These are phyloP conservation scores for Avena eriantha DNA, from an alignment of 176 grass and related monocot genomes.

Conservation along the genomic window DNA sequence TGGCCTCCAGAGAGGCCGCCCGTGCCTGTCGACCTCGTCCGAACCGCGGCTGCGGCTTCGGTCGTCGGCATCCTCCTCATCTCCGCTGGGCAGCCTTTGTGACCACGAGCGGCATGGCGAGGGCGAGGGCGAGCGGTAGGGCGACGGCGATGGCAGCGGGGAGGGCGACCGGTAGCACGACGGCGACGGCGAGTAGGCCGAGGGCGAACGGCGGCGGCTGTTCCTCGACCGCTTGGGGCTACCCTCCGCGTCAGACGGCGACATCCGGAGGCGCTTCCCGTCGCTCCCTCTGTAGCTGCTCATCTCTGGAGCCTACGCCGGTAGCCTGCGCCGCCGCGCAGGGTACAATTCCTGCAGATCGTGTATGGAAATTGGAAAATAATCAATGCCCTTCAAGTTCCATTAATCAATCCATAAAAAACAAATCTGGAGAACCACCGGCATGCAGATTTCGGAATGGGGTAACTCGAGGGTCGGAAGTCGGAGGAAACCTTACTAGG, in stretches of 20 bases:
- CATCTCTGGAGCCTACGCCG: background rate
- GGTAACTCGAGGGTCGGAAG: background rate
- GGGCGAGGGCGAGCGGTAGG: background rate
- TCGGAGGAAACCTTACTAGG: background rate
- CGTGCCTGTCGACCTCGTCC: background rate
- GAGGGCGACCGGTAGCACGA: slow-evolving; percentile 16
- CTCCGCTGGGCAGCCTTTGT: background rate
- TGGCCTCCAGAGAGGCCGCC: background rate
- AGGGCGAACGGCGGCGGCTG: background rate
- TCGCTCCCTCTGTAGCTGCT: background rate
- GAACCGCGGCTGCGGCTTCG: slow-evolving; percentile 25
- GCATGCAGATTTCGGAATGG: background rate
- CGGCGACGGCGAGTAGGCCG: background rate
- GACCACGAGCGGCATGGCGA: slow-evolving; percentile 25
- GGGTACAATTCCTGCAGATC: background rate
- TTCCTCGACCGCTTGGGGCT: background rate
- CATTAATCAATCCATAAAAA: background rate
- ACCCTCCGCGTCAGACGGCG: background rate
- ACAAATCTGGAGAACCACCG: background rate
- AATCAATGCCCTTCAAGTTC: background rate
- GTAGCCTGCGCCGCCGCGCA: too few relatives aligned
- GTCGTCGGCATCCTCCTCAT: background rate
- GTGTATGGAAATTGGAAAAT: background rate
- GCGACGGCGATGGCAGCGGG: background rate
- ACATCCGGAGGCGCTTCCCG: background rate